Conservation (phyloP, 495 filamentous ascomycete species). For the Penicillium psychrofluorescens region DNA sequence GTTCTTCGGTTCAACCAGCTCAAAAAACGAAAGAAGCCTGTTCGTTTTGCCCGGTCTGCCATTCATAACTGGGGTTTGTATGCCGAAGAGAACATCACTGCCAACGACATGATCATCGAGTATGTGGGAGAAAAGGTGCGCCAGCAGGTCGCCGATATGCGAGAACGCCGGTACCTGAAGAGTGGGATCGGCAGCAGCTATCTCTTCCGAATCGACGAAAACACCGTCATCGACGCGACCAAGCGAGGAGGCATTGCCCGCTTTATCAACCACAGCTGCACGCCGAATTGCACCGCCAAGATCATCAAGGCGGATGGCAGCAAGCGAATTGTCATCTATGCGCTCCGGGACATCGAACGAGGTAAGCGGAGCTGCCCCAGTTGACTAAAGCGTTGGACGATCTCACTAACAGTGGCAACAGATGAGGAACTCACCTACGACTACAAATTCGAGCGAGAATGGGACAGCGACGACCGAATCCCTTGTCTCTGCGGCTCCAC, state of each 20-base stretch:
- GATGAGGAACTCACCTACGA: constrained; percentile 99
- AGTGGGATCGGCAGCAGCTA: constrained; percentile 97
- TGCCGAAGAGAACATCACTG: constrained; percentile 92
- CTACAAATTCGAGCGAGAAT: constrained; percentile 98
- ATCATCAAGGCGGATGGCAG: constrained; percentile 99
- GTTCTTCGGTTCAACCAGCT: constrained; percentile 96
- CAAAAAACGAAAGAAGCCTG: constrained; percentile 98
- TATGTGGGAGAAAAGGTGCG: constrained; percentile 97
- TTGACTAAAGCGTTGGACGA: neutral
- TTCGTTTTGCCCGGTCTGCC: constrained; percentile 93
- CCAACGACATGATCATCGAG: constrained; percentile 99
- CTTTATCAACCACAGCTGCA: constrained; percentile 99
- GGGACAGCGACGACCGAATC: constrained; percentile 89
- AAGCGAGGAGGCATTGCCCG: constrained; percentile 96
- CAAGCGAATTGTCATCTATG: constrained; percentile 98
- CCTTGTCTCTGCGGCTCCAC: constrained; percentile 94
- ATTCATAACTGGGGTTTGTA: constrained; percentile 99
- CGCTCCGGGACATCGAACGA: constrained; percentile 84
- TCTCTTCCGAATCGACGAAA: constrained; percentile 96
- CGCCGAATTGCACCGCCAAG: constrained; percentile 97
- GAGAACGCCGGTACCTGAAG: constrained; percentile 85
- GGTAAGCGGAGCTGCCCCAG: constrained; percentile 54
- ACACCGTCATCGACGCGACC: constrained; percentile 94
- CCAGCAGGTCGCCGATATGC: constrained; percentile 91
- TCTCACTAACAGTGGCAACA: constrained; percentile 44